Evolutionary conservation across 1,139 yeast species (phyloP).

Genomic region (Martiniozyma asiatica): DNA sequence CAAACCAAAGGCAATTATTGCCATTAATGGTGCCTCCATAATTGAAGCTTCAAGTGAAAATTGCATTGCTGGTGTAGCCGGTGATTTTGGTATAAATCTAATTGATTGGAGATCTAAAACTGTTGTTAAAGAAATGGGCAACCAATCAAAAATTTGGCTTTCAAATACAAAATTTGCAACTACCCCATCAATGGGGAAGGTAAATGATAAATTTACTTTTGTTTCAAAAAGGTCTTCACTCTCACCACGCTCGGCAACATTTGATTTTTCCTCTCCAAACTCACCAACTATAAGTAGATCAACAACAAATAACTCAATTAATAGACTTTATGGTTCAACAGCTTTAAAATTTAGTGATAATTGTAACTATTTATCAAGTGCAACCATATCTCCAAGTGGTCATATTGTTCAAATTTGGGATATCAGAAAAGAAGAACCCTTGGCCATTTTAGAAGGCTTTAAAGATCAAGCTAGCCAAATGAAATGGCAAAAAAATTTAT

Average conservation of each 20-base stretch:
- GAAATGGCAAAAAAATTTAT: slow-evolving; percentile 38
- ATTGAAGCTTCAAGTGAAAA: too few relatives aligned
- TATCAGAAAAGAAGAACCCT: slow-evolving; percentile 45
- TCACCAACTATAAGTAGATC: not conserved
- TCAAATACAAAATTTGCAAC: slow-evolving; percentile 1
- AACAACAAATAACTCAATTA: not conserved
- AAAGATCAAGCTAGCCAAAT: slow-evolving; percentile 40
- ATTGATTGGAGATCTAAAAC: slow-evolving; percentile 43
- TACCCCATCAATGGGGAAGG: not conserved
- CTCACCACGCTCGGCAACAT: too few relatives aligned
- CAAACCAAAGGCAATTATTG: slow-evolving; percentile 41
- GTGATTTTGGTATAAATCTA: slow-evolving; percentile 59
- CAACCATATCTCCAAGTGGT: slow-evolving; percentile 19
- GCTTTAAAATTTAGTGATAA: slow-evolving; percentile 57
- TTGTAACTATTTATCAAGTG: slow-evolving; percentile 55
- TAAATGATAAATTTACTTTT: too few relatives aligned
- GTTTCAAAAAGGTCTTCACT: too few relatives aligned
- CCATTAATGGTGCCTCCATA: slow-evolving; percentile 37
- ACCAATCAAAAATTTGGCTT: slow-evolving; percentile 1
- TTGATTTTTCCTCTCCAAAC: too few relatives aligned
- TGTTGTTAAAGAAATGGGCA: slow-evolving; percentile 1
- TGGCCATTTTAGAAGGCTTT: slow-evolving; percentile 47
- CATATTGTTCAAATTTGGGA: slow-evolving; percentile 66
- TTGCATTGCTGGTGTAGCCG: slow-evolving; percentile 50
- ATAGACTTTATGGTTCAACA: slow-evolving; percentile 21